Evolutionary conservation across 768 basidiomycete genomes (phyloP).

Genomic region (Cyathus striatus): DNA sequence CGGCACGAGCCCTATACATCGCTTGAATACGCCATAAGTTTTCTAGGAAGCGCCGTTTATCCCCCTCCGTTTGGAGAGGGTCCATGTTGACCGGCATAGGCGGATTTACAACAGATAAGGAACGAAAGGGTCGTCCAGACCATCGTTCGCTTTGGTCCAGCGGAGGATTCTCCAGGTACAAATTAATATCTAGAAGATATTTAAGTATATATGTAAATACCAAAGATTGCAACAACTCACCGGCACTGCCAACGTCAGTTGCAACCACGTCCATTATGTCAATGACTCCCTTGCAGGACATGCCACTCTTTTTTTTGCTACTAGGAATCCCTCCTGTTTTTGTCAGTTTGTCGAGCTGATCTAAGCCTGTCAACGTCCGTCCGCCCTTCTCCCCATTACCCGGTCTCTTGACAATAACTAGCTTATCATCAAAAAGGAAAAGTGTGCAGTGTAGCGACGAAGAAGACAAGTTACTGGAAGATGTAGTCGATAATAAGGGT

Average conservation of each 20-base stretch:
- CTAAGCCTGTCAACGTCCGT: constrained; percentile 65
- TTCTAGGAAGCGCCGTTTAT: constrained; percentile 81
- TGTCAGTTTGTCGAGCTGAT: constrained; percentile 70
- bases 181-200: constrained; percentile 61
- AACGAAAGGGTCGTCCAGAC: constrained; percentile 82
- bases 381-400: constrained; percentile 74
- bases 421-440: constrained; percentile 91
- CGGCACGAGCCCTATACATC: constrained; percentile 63
- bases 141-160: constrained; percentile 81
- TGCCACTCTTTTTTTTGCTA: constrained; percentile 71
- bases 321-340: constrained; percentile 57
- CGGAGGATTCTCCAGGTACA: constrained; percentile 82
- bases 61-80: constrained; percentile 53
- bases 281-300: constrained; percentile 80
- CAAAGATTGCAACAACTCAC: constrained; percentile 36
- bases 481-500: constrained; percentile 36
- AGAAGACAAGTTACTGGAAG: constrained; percentile 32
- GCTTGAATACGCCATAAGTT: constrained; percentile 90
- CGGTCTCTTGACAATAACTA: constrained; percentile 86
- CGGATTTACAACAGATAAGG: constrained; percentile 72
- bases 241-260: constrained; percentile 80
- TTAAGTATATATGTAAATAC: not conserved
- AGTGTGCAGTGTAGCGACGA: constrained; percentile 76
- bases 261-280: constrained; percentile 82
- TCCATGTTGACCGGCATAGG: constrained; percentile 64